A percentile compares a stretch with the other conserved stretches of the same genome.
phyloP scores from a whole-genome alignment of 495 filamentous ascomycete species.

The Cudoniella acicularis region DNA sequence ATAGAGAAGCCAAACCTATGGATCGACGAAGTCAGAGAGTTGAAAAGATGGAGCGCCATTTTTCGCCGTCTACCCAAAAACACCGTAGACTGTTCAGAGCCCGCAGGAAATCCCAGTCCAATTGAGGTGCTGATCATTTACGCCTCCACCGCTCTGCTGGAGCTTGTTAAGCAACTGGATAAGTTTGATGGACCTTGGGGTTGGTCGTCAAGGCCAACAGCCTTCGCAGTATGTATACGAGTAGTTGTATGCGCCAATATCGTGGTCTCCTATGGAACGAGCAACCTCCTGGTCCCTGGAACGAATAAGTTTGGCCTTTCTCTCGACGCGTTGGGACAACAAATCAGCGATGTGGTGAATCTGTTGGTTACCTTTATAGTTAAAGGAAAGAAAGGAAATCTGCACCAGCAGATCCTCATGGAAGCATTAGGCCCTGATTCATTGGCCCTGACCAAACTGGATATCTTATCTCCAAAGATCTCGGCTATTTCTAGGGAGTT shows the following conservation, averaged over 20 bases:
- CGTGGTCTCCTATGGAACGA: too few relatives aligned
- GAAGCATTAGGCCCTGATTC: background rate
- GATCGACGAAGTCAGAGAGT: constrained; percentile 72
- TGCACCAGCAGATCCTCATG: background rate
- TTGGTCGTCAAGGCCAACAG: too few relatives aligned
- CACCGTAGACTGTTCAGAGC: background rate
- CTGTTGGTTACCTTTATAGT: background rate
- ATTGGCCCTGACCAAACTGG: background rate
- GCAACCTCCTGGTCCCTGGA: too few relatives aligned
- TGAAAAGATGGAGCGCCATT: constrained; percentile 51
- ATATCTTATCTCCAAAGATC: background rate
- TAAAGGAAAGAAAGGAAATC: background rate
- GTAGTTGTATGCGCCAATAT: too few relatives aligned
- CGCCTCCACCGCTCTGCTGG: background rate
- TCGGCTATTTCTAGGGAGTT: background rate
- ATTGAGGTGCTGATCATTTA: background rate
- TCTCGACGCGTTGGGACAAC: background rate
- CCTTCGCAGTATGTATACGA: too few relatives aligned
- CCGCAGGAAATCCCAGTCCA: background rate
- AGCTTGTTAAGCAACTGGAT: too few relatives aligned
- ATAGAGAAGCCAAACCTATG: constrained; percentile 91
- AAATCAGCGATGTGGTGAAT: background rate
- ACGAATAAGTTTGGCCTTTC: background rate
- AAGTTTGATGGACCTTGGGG: too few relatives aligned
- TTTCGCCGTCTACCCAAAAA: background rate